Base-by-base conservation (phyloP, 768 basidiomycete genomes). In the Lentinula edodes region DNA sequence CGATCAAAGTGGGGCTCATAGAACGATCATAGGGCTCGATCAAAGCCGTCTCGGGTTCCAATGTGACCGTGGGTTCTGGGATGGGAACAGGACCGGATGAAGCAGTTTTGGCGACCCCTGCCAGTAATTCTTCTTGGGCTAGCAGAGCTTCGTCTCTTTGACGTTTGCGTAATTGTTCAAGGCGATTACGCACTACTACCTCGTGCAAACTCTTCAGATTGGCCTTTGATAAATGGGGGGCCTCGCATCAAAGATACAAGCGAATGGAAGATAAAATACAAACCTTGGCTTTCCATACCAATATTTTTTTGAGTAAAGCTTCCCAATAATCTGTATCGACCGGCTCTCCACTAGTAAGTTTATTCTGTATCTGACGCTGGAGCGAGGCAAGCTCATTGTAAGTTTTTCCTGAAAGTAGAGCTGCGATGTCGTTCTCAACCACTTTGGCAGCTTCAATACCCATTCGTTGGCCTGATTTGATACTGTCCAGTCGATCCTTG, bases 271-370 rank as follows among this genome's bases (percentile, higher is more conserved):
- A n/a, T 15, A 51, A 60, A 58, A 50, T 1, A 59, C 55, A 53
- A 66, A 93, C 95, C 79, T 98, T 98, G 20, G 97, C 91, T 76
- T 98, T 98, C 89, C 93, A 97, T 3, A 98, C 96, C 23, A 98
- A 78, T 38, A 99, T 73, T 72, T 91, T 97, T 73, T 94, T 91
- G 61, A 98, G 74, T 7, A 99, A 75, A 52, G 86, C 82, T 74
- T 98, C 97, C 97, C 97, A 99, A 70, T 98, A 99, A 72, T 99
- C 97, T 10, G 87, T 91, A 73, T 99, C 97, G 39, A 99, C 84
- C 2, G 95, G 95, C 74, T 98, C 95, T 38, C 95, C 93, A 64
- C 93, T 93, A 0, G 84, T 78, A 3, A 98, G 83, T 73, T 98
- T 98, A 55, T 81, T 82, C 69, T 95, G 93, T 10, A 98, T 88